Evolutionary conservation across 2,329 filamentous ascomycete genomes (phyloP).

Genomic region (Beauveria asiatica): DNA sequence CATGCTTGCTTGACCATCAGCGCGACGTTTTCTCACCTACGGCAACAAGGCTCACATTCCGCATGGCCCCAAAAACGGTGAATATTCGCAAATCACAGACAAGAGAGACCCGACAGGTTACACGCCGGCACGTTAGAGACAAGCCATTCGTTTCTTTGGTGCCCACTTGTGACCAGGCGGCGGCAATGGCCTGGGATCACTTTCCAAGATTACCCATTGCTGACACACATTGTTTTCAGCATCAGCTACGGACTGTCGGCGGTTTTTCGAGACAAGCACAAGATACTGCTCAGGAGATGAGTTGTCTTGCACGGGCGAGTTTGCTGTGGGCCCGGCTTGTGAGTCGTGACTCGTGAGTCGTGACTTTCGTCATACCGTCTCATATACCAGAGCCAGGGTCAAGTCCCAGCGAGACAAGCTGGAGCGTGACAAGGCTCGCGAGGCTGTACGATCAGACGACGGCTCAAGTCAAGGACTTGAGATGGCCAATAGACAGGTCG

Average conservation of each 20-base stretch:
- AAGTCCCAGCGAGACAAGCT: neutral
- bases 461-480: neutral
- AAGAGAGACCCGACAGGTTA: neutral
- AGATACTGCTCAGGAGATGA: too few relatives aligned
- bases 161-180: neutral
- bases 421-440: neutral
- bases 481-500: neutral
- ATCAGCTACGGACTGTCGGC: too few relatives aligned
- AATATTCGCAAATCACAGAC: neutral
- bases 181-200: too few relatives aligned
- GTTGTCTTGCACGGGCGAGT: neutral
- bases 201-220: too few relatives aligned
- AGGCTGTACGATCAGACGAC: neutral
- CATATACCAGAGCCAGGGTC: neutral
- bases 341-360: neutral
- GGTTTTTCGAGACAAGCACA: too few relatives aligned
- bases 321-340: neutral
- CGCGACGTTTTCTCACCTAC: neutral
- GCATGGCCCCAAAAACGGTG: neutral
- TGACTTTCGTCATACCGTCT: neutral
- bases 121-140: slow-evolving; percentile 3
- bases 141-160: neutral
- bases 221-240: too few relatives aligned
- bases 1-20: neutral
- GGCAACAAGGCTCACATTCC: slow-evolving; percentile 1